Conservation (phyloP, 768 basidiomycete species). For the Rhodocollybia butyracea region DNA sequence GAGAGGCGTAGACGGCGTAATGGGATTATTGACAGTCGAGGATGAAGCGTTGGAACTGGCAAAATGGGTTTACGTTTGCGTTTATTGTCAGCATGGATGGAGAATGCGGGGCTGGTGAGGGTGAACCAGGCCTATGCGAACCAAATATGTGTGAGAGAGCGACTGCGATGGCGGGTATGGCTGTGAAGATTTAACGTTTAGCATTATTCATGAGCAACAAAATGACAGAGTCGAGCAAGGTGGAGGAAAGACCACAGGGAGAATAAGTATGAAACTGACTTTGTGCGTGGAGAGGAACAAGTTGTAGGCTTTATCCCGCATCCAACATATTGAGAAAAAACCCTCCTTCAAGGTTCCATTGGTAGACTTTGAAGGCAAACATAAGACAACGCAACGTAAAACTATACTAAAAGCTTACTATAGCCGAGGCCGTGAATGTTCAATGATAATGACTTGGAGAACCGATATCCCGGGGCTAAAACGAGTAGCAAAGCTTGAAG, state of each 20-base stretch:
- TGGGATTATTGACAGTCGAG: too few species aligned
- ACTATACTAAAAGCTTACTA: conserved; percentile 23
- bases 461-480: conserved; percentile 27
- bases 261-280: conserved; percentile 45
- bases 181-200: too few species aligned
- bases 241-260: conserved; percentile 42
- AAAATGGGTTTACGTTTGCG: too few species aligned
- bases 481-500: conserved; percentile 19
- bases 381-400: neutral
- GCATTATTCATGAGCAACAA: too few species aligned
- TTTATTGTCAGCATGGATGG: too few species aligned
- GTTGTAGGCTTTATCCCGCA: conserved; percentile 59
- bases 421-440: conserved; percentile 59
- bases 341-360: conserved; percentile 43
- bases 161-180: too few species aligned
- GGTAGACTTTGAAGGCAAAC: conserved; percentile 44
- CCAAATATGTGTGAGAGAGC: too few species aligned
- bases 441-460: conserved; percentile 20
- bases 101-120: too few species aligned
- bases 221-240: neutral
- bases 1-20: too few species aligned
- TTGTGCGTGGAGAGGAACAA: conserved; percentile 64
- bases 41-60: too few species aligned
- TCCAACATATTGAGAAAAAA: conserved; percentile 59
- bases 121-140: too few species aligned